Conservation (phyloP, 345 rosid species). For the Salix brachista region DNA sequence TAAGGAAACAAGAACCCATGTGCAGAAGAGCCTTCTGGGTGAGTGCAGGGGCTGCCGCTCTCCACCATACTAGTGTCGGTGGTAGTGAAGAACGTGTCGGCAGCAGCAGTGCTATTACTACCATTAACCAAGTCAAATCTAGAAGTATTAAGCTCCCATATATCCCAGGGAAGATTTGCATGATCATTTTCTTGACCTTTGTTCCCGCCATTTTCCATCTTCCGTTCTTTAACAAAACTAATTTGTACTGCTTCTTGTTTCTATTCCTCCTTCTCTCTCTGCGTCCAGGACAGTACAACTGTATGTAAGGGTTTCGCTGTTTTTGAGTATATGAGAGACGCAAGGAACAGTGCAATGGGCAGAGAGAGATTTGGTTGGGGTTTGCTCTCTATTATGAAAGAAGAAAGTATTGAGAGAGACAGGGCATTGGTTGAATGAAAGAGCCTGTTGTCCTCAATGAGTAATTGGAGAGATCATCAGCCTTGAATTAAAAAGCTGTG, state of each 20-base stretch:
- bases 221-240: not conserved
- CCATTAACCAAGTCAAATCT: conserved; percentile 22
- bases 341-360: not conserved
- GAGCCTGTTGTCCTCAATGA: conserved; percentile 1
- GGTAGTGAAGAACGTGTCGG: not conserved
- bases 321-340: not conserved
- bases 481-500: not conserved
- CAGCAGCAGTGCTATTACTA: not conserved
- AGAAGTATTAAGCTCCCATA: conserved; percentile 24
- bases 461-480: conserved; percentile 1
- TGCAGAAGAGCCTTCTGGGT: conserved; percentile 4
- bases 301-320: conserved; percentile 9
- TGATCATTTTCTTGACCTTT: conserved; percentile 1
- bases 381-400: not conserved
- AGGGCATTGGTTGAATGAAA: not conserved
- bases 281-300: not conserved
- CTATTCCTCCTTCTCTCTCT: not conserved
- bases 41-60: not conserved
- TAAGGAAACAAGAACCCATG: conserved; percentile 22
- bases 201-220: conserved; percentile 38
- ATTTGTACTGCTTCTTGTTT: not conserved
- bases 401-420: not conserved
- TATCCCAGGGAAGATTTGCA: conserved; percentile 18
- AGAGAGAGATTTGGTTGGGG: not conserved
- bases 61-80: not conserved